A percentile compares a stretch with the other conserved stretches of the same genome.
Evolutionary conservation across 129 eudicot species (phyloP).

Genomic region (Kitagawia praeruptora): DNA sequence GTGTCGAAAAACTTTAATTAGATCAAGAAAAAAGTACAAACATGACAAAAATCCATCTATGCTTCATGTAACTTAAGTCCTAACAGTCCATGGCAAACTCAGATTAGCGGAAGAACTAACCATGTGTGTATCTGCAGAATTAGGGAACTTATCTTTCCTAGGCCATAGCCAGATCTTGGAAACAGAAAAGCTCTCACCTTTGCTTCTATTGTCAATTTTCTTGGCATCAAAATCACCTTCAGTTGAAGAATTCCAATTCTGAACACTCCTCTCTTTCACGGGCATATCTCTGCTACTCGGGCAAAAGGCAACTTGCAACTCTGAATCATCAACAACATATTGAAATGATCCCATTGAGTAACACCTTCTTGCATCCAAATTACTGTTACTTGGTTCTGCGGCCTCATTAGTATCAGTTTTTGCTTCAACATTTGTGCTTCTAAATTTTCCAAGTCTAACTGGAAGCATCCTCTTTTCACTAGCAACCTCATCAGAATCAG

Average conservation of each 20-base stretch:
- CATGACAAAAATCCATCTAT: neutral
- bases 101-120: conserved; percentile 45
- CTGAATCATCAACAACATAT: conserved; percentile 72
- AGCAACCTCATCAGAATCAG: conserved; percentile 32
- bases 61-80: conserved; percentile 15
- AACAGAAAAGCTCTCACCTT: conserved; percentile 94
- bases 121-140: conserved; percentile 37
- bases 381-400: conserved; percentile 71
- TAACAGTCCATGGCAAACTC: conserved; percentile 45
- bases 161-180: conserved; percentile 99
- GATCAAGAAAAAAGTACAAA: neutral
- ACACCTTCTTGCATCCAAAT: conserved; percentile 89
- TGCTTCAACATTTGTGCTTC: conserved; percentile 38
- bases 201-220: conserved; percentile 56
- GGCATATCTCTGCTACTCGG: conserved; percentile 32
- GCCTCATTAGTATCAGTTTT: conserved; percentile 32
- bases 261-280: conserved; percentile 39
- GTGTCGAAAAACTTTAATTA: neutral
- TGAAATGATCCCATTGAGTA: conserved; percentile 93
- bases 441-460: conserved; percentile 91
- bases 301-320: conserved; percentile 66
- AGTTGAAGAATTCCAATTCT: conserved; percentile 26
- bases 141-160: conserved; percentile 58
- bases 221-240: conserved; percentile 62
- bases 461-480: conserved; percentile 64